A percentile compares a stretch with the other conserved stretches of the same genome.
Evolutionary conservation across 1,139 yeast genomes (phyloP).

Genomic region (Diutina neorugosa): DNA sequence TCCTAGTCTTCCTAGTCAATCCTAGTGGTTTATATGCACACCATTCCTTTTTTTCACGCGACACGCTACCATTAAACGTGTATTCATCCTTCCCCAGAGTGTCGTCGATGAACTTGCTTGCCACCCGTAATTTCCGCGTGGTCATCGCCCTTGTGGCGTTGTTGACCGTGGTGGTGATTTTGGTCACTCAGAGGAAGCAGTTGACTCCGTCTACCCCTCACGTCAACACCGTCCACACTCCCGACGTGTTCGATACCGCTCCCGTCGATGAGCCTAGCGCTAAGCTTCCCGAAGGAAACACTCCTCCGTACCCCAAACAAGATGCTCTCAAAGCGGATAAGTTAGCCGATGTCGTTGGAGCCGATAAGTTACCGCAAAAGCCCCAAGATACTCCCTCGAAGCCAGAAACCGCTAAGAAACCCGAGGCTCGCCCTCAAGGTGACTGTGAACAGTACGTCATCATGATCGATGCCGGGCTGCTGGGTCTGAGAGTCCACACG

Average conservation of each 20-base stretch:
- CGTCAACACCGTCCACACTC: slow-evolving; percentile 6
- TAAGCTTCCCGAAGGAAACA: slow-evolving; percentile 8
- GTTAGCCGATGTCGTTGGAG: not conserved
- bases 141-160: slow-evolving; percentile 23
- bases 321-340: slow-evolving; percentile 5
- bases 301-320: slow-evolving; percentile 1
- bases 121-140: slow-evolving; percentile 27
- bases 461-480: slow-evolving; percentile 95
- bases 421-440: slow-evolving; percentile 20
- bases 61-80: too few species aligned
- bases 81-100: not conserved
- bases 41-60: too few species aligned
- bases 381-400: not conserved
- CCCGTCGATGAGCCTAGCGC: slow-evolving; percentile 4
- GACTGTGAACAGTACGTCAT: slow-evolving; percentile 38
- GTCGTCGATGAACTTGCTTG: slow-evolving; percentile 14
- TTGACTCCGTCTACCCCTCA: slow-evolving; percentile 16
- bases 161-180: slow-evolving; percentile 23
- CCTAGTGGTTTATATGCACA: too few species aligned
- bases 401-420: not conserved
- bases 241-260: slow-evolving; percentile 11
- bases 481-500: slow-evolving; percentile 92
- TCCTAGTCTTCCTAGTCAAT: too few species aligned
- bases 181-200: slow-evolving; percentile 22
- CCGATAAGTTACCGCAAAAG: not conserved